Base-by-base conservation (phyloP, 768 basidiomycete genomes). In the Phylloporus sp. region DNA sequence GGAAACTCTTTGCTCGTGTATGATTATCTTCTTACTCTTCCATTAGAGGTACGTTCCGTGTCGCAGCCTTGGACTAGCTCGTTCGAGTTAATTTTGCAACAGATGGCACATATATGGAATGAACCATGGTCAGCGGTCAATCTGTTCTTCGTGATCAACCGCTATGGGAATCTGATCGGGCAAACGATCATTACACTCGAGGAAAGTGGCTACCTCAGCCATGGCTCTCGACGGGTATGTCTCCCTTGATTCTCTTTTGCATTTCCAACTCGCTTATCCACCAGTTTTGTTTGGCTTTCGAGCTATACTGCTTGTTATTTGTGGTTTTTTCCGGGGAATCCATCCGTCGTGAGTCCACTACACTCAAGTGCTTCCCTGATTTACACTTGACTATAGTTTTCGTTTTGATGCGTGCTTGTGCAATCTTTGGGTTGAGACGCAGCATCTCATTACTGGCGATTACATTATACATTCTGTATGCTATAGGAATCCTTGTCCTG, bases 1-100 rank as follows among this genome's bases (percentile, higher is more conserved):
- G 65, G 65, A 23, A 42, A 34, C 35, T 34, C 60, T 15, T 26
- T 69, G 3, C 60, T 67, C 4, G 11, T 57, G 6, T 63, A 66
- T 28, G 66, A 67, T 23, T 60, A 65, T 45, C 8, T 67, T 44
- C 50, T 67, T 1, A 69, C 67, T 8, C 9, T 69, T 29, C 22
- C 50, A 11, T 47, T 60, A 44, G 65, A 67, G 53, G 65, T 67
- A 16, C 12, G 62, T 60, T 13, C 35, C 18, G 13, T 23, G 6
- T 16, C 12, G 11, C 23, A 7, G 7, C 12, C 15, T 3, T 18
- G 6, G 12, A 18, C n/a, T 2, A 24, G 36, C 24, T 12, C 27
- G 15, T 31, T 46, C 16, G 8, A 44, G 42, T 45, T 11, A 12
- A 9, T 42, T 22, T 22, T n/a, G n/a, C 35, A 23, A 46, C 42